Evolutionary conservation across 306 rosid species (phyloP), one percentile per base, ranked within the genome.

Genomic region (Cercis canadensis): DNA sequence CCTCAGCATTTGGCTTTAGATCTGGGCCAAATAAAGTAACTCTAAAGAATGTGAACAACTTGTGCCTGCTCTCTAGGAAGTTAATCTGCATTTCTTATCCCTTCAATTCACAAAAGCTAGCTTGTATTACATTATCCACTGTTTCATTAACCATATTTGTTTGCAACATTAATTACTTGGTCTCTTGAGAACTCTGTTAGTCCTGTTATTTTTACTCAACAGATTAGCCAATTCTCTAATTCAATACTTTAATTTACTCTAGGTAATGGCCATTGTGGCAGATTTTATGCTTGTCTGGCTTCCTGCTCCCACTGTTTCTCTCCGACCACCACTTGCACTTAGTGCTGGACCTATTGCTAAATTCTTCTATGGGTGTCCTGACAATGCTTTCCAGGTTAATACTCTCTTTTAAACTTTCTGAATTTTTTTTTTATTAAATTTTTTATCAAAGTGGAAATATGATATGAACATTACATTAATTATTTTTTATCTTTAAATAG

Each of bases 201-300:
- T 37, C 39, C 15, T 5, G 39, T 46, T 76, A 1, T 71, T 55
- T 39, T 40, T 72, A 45, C 54, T n/a, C 39, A 40, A 51, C 74
- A 80, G 53, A 69, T 19, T 43, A 55, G 73, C 11, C 29, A 14
- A 56, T 29, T 45, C 8, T 54, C 62, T 82, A 58, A 78, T 69
- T 65, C 55, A 49, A 41, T 66, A 58, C 64, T 64, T 21, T 59
- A 12, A 39, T 78, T 51, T 53, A 60, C 73, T 36, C 53, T 61
- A 93, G 98, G 91, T 89, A 63, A 93, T 92, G 92, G 97, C 96
- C 67, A 72, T 93, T 68, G 82, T 90, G 69, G 96, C 98, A 71
- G 98, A 92, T 82, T 93, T 90, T 82, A 87, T 93, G 87, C 96
- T 93, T 72, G 98, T 93, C 21, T 93, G 87, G 87, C 89, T 93